phyloP scores from a whole-genome alignment of 257 asterid species.

The Craterostigma plantagineum region DNA sequence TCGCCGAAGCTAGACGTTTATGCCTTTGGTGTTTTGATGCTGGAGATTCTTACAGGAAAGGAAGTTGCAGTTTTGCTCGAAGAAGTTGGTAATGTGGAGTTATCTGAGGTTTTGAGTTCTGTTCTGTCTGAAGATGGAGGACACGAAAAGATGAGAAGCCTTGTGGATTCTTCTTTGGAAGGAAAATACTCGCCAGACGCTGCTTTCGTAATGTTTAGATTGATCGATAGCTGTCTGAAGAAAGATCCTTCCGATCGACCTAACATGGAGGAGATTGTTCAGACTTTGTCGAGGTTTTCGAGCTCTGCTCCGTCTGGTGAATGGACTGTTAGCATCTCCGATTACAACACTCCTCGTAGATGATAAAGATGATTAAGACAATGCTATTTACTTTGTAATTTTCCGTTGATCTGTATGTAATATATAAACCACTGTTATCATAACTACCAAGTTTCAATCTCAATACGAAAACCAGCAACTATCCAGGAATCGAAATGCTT shows the following conservation, averaged over 20 bases:
- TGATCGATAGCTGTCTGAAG: slow-evolving; percentile 40
- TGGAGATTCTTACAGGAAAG: slow-evolving; percentile 76
- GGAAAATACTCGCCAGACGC: slow-evolving; percentile 42
- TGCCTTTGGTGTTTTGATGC: slow-evolving; percentile 61
- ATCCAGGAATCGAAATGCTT: no score
- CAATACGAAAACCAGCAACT: no score
- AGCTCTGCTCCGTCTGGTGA: slow-evolving; percentile 8
- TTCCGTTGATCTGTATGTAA: no score
- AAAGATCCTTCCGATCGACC: slow-evolving; percentile 57
- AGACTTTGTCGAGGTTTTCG: slow-evolving; percentile 38
- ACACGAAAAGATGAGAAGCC: slow-evolving; percentile 14
- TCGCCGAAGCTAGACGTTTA: slow-evolving; percentile 77
- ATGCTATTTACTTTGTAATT: no score
- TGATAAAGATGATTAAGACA: no score
- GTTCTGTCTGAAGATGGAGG: slow-evolving; percentile 23
- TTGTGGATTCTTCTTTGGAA: slow-evolving; percentile 41
- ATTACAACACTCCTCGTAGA: no score
- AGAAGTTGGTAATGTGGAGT: slow-evolving; percentile 9
- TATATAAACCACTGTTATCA: slow-evolving; percentile 6
- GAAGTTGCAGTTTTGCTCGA: slow-evolving; percentile 24
- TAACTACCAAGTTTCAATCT: no score
- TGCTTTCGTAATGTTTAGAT: slow-evolving; percentile 23
- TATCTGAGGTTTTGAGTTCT: slow-evolving; percentile 22
- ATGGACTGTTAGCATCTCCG: no score
- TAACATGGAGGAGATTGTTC: slow-evolving; percentile 46